Conservation (phyloP, 148 eudicot species). For the Linanthus parryae region DNA sequence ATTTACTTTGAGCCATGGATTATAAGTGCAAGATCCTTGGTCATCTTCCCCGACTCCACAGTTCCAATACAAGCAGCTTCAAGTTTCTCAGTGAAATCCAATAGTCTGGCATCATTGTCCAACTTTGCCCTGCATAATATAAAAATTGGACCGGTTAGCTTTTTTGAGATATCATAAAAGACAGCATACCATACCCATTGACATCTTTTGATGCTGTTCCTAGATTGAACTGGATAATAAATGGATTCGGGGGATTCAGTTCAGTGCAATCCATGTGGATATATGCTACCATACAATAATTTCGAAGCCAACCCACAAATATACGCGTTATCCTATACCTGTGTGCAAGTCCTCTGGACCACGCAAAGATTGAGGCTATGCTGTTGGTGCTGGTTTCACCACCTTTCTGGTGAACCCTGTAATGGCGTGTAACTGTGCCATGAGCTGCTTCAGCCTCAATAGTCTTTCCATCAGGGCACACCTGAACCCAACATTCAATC, state of each 20-base stretch:
- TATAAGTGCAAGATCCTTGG: conserved; percentile 92
- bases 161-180: no score
- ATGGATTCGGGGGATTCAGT: no score
- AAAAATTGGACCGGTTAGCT: no score
- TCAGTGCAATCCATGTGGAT: no score
- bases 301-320: background rate
- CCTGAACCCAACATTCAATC: conserved; percentile 18
- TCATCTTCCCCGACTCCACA: conserved; percentile 94
- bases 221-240: no score
- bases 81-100: conserved; percentile 75
- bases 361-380: conserved; percentile 52
- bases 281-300: no score
- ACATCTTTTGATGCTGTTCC: no score
- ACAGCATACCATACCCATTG: no score
- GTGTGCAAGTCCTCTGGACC: conserved; percentile 47
- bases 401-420: conserved; percentile 49
- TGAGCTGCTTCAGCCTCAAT: conserved; percentile 62
- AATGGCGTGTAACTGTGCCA: conserved; percentile 50
- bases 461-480: conserved; percentile 50
- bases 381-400: conserved; percentile 57
- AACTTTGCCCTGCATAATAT: conserved; percentile 59
- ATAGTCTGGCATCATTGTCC: conserved; percentile 54
- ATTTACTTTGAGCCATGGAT: conserved; percentile 82
- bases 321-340: conserved; percentile 14
- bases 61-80: conserved; percentile 85